Conservation (phyloP, 2,329 filamentous ascomycete genomes). For the Didymella lethalis region DNA sequence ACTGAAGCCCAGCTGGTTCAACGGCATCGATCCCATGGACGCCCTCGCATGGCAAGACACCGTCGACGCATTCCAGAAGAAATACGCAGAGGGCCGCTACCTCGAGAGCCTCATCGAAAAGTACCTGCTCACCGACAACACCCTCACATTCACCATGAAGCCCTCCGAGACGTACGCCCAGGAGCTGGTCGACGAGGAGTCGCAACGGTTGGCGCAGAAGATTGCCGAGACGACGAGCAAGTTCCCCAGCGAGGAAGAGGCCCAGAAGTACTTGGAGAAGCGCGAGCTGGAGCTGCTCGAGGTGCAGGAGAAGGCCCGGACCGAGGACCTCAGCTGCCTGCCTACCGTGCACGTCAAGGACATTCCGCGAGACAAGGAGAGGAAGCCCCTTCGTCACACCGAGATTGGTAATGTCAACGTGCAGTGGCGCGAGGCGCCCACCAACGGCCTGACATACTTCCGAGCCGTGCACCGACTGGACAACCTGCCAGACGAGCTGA, state of each 20-base stretch:
- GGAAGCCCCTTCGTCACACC: slow-evolving; percentile 69
- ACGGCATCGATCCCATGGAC: slow-evolving; percentile 90
- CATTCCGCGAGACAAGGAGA: slow-evolving; percentile 81
- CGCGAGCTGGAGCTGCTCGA: slow-evolving; percentile 81
- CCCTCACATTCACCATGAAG: slow-evolving; percentile 91
- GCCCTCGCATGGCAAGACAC: slow-evolving; percentile 91
- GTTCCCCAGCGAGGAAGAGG: slow-evolving; percentile 75
- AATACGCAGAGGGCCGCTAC: slow-evolving; percentile 78
- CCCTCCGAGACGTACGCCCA: slow-evolving; percentile 79
- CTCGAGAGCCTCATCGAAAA: slow-evolving; percentile 86
- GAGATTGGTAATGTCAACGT: slow-evolving; percentile 70
- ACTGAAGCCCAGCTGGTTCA: slow-evolving; percentile 93
- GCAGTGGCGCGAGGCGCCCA: slow-evolving; percentile 91
- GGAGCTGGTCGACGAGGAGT: slow-evolving; percentile 79
- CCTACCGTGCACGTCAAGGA: slow-evolving; percentile 89
- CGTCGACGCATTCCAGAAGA: slow-evolving; percentile 79
- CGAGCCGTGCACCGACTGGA: slow-evolving; percentile 83
- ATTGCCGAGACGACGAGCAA: slow-evolving; percentile 73
- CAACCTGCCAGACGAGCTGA: slow-evolving; percentile 81
- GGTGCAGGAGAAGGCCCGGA: slow-evolving; percentile 84
- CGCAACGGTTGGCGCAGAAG: slow-evolving; percentile 74
- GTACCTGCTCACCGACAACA: slow-evolving; percentile 87
- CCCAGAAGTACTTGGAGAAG: slow-evolving; percentile 74
- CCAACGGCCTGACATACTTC: slow-evolving; percentile 96
- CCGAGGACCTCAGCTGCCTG: slow-evolving; percentile 84